phyloP scores from a whole-genome alignment of 202 grass and related monocot species.

The Elaeis oleifera region DNA sequence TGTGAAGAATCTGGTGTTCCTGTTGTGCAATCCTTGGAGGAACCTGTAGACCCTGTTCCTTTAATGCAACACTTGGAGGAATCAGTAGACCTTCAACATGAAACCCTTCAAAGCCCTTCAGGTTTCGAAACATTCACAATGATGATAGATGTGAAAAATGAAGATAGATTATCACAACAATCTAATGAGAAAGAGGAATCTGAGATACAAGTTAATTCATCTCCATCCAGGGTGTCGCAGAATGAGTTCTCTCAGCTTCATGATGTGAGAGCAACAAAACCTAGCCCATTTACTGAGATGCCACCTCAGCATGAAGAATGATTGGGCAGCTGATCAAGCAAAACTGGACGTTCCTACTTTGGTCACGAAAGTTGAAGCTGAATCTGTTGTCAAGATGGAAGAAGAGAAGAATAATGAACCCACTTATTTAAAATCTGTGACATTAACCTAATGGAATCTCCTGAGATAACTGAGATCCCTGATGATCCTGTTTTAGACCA shows the following conservation, averaged over 20 bases:
- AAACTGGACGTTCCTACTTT: slow-evolving; percentile 27
- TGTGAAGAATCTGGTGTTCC: slow-evolving; percentile 25
- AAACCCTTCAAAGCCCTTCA: slow-evolving; percentile 13
- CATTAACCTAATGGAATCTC: slow-evolving; percentile 70
- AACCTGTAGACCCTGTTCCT: no score
- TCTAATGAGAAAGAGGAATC: slow-evolving; percentile 29
- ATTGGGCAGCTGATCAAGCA: slow-evolving; percentile 36
- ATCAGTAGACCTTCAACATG: slow-evolving; percentile 6
- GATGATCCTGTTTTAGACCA: slow-evolving; percentile 39
- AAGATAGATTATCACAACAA: slow-evolving; percentile 27
- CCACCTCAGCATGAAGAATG: slow-evolving; percentile 44
- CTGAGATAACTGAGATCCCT: slow-evolving; percentile 59
- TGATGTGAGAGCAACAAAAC: slow-evolving; percentile 30
- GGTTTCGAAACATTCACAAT: slow-evolving; percentile 28
- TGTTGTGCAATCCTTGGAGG: slow-evolving; percentile 22
- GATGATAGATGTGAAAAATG: slow-evolving; percentile 23
- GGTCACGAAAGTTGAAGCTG: slow-evolving; percentile 28
- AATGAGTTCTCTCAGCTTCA: slow-evolving; percentile 27
- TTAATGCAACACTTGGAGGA: slow-evolving; percentile 1
- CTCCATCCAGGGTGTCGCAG: slow-evolving; percentile 23
- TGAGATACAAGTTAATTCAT: slow-evolving; percentile 24
- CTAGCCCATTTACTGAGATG: slow-evolving; percentile 35
- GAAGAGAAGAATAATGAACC: slow-evolving; percentile 46
- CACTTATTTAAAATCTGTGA: slow-evolving; percentile 73
- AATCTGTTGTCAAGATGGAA: slow-evolving; percentile 31